These are phyloP conservation scores for Diaporthe caulivora DNA, from an alignment of 2,329 filamentous ascomycete species.

Conservation along the genomic window DNA sequence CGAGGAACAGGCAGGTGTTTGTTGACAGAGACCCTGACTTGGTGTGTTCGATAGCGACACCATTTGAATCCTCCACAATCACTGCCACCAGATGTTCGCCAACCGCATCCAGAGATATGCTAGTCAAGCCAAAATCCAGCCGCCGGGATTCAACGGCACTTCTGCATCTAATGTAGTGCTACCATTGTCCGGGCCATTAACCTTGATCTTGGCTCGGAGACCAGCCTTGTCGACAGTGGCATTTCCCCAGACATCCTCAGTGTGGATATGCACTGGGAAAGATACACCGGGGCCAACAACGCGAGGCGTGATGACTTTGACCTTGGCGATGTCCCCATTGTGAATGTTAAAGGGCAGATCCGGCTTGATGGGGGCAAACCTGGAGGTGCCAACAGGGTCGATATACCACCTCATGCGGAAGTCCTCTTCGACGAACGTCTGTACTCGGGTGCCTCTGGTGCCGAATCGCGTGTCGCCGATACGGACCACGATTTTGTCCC, in stretches of 20 bases:
- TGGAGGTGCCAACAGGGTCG: constrained; percentile 51
- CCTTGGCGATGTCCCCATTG: constrained; percentile 41
- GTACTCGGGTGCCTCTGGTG: constrained; percentile 48
- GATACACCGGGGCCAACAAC: constrained; percentile 41
- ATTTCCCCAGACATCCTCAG: constrained; percentile 48
- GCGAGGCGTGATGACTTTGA: constrained; percentile 43
- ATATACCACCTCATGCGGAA: constrained; percentile 53
- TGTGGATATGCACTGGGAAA: constrained; percentile 45
- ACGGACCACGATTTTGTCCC: constrained; percentile 50
- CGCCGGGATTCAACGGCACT: not conserved
- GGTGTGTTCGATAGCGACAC: not conserved
- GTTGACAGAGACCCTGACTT: not conserved
- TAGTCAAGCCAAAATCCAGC: not conserved
- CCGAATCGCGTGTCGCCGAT: constrained; percentile 50
- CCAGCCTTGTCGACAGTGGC: constrained; percentile 20
- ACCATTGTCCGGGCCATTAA: not conserved
- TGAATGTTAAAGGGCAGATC: constrained; percentile 47
- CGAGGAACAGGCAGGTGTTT: constrained; percentile 40
- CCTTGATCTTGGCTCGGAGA: not conserved
- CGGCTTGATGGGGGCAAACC: constrained; percentile 50
- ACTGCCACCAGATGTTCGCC: not conserved
- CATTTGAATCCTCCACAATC: not conserved
- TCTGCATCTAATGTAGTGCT: not conserved
- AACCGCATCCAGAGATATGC: not conserved
- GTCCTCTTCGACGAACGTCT: constrained; percentile 51